phyloP scores from a whole-genome alignment of 768 basidiomycete genomes.

The Suillus subalutaceus region DNA sequence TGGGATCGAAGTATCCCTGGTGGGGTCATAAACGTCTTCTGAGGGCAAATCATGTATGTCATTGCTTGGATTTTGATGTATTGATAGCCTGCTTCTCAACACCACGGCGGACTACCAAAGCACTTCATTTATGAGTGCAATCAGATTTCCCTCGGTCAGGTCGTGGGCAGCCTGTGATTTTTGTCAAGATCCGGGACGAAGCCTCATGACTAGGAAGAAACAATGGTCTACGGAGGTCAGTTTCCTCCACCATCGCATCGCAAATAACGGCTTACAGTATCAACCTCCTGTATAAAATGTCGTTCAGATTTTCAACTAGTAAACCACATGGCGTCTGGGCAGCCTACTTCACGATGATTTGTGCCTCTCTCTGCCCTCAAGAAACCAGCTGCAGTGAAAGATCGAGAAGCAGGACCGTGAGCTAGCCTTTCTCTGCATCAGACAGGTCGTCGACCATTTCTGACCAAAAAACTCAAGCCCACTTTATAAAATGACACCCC shows the following conservation, averaged over 20 bases:
- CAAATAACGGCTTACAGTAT: not conserved
- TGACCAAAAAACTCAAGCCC: not conserved
- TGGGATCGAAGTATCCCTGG: conserved; percentile 34
- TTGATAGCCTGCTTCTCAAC: conserved; percentile 5
- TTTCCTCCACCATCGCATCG: not conserved
- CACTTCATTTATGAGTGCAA: conserved; percentile 17
- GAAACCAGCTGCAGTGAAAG: conserved; percentile 7
- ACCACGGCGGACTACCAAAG: conserved; percentile 19
- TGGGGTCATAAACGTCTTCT: conserved; percentile 32
- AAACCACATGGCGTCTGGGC: conserved; percentile 11
- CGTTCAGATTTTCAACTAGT: not conserved
- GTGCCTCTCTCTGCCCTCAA: conserved; percentile 3
- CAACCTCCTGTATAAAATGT: not conserved
- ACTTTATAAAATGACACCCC: not conserved
- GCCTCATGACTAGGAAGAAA: conserved; percentile 36
- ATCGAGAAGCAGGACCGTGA: not conserved
- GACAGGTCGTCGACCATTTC: conserved; percentile 3
- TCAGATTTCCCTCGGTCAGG: conserved; percentile 26
- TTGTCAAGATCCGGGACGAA: conserved; percentile 29
- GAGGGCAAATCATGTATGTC: conserved; percentile 30
- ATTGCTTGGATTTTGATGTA: conserved; percentile 21
- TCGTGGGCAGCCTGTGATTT: conserved; percentile 38
- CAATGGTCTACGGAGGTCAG: conserved; percentile 9
- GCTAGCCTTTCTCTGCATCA: conserved; percentile 11
- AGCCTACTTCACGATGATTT: conserved; percentile 13